Base-by-base conservation (phyloP, 257 asterid genomes). In the Solanum corneliomulleri region DNA sequence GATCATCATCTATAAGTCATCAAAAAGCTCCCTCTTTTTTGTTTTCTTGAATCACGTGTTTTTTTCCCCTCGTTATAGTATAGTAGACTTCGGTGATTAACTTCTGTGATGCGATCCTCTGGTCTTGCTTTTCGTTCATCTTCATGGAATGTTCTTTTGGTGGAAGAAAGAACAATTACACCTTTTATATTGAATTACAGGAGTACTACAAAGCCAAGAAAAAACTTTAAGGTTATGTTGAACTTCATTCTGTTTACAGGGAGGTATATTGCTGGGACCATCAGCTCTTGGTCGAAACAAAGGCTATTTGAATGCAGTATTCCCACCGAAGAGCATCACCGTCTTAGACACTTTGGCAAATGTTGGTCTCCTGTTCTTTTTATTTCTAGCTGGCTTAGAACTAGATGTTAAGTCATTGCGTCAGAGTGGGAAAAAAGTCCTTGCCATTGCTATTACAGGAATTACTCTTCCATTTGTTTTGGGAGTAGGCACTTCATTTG, bases 251-350 rank as follows among this genome's bases (percentile, higher is more conserved):
- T 81, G 29, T 49, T 49, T 29, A 2, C 87, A 96, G 99, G 99
- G 99, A 71, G 98, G 99, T 87, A 41, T 96, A 87, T 52, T 96
- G 66, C 94, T 96, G 4, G 99, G 99, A 5, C 99, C 99, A 62
- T 96, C 99, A 41, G 98, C 95, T 37, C 89, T 96, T 21, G 99
- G 99, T 11, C 91, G 97, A 64, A 94, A 86, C 80, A 21, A 80
- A 37, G 69, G 45, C 8, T 96, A 91, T 86, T 89, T 96, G 35
- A 72, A 91, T 14, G 76, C 98, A 14, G 62, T 96, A 25, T 96
- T 96, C 71, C 99, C 98, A 2, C 60, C 92, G 2, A 90, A 60
- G 87, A 94, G 98, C 89, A 90, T 94, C 2, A 93, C 98, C 1
- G 98, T 95, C 62, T 88, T 96, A 74, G 98, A 95, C 83, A 96